Evolutionary conservation across 75 land plant species (phyloP), one percentile per base, ranked within the genome.

Genomic region (Selaginella tamariscina): DNA sequence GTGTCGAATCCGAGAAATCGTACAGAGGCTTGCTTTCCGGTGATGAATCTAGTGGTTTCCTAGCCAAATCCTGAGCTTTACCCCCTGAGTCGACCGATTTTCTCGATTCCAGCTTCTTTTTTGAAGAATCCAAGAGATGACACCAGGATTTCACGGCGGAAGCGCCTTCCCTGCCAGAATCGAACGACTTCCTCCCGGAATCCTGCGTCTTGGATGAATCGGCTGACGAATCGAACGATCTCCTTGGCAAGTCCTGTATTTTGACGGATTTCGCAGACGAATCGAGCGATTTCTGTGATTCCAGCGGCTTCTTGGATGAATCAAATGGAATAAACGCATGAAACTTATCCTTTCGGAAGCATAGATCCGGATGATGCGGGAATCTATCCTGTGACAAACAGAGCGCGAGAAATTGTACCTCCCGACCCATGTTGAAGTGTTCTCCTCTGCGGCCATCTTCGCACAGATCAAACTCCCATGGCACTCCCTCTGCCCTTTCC

Each of bases 321-420:
- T 26, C 26, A 23, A 59, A 23, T 8, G 26, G 62, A n/a, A 23
- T 21, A 8, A 8, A 2, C 8, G 5, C 24, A 5, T 59, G 62
- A 27, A n/a, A 23, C 62, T 59, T 23, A 2, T 59, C n/a, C 8
- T 59, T 5, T n/a, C n/a, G 62, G 62, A 27, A 59, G 62, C 62
- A 39, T 5, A 39, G 49, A 39, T 39, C 49, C 11, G 49, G 49
- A 39, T 39, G 15, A 5, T 39, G 5, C 26, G 62, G 8, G 26
- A 5, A n/a, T 59, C 62, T 5, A 59, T 21, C 26, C 62, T 5
- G 26, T 59, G 62, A n/a, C 62, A 59, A n/a, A 59, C 26, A 23
- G 62, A 59, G 21, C 62, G 21, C n/a, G 62, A 59, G 26, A 59
- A 59, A n/a, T n/a, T 21, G 26, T n/a, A 59, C n/a, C 62, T 8